A percentile compares a stretch with the other conserved stretches of the same genome.
These are phyloP conservation scores for Starmerella floricola DNA, from an alignment of 805 yeast species.

Conservation along the genomic window DNA sequence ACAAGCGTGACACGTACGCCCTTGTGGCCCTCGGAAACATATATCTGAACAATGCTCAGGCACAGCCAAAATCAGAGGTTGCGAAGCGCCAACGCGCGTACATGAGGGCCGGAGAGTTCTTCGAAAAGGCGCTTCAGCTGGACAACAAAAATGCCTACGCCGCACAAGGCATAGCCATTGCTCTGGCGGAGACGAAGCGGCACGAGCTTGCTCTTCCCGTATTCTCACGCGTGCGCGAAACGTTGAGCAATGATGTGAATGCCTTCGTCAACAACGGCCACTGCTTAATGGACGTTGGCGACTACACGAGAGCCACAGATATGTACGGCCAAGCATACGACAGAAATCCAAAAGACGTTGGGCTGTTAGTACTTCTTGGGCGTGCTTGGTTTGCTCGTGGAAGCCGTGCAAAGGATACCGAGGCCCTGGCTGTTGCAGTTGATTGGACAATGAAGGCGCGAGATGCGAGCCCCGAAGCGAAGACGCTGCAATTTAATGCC, in stretches of 20 bases:
- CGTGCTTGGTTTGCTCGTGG: constrained; percentile 41
- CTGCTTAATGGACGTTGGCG: constrained; percentile 68
- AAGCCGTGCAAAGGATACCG: constrained; percentile 28
- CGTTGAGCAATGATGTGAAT: constrained; percentile 62
- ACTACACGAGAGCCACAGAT: constrained; percentile 77
- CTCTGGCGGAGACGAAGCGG: constrained; percentile 69
- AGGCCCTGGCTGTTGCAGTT: constrained; percentile 46
- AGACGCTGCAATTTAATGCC: constrained; percentile 56
- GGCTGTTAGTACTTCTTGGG: constrained; percentile 26
- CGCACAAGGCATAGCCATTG: constrained; percentile 93
- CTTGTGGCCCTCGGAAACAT: constrained; percentile 81
- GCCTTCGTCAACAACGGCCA: constrained; percentile 81
- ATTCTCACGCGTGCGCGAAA: constrained; percentile 78
- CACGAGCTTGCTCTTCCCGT: constrained; percentile 69
- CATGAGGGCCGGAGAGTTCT: constrained; percentile 82
- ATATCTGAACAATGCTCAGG: constrained; percentile 61
- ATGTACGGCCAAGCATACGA: constrained; percentile 67
- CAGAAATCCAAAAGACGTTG: constrained; percentile 4
- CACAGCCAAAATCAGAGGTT: constrained; percentile 29
- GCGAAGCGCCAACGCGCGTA: constrained; percentile 62
- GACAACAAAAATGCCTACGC: constrained; percentile 87
- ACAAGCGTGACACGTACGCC: constrained; percentile 78
- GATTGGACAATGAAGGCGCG: constrained; percentile 41
- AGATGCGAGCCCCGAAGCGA: constrained; percentile 35
- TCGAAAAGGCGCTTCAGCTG: constrained; percentile 71